Evolutionary conservation across 805 yeast genomes (phyloP), one percentile per base, ranked within the genome.

Genomic region (Spathaspora passalidarum): DNA sequence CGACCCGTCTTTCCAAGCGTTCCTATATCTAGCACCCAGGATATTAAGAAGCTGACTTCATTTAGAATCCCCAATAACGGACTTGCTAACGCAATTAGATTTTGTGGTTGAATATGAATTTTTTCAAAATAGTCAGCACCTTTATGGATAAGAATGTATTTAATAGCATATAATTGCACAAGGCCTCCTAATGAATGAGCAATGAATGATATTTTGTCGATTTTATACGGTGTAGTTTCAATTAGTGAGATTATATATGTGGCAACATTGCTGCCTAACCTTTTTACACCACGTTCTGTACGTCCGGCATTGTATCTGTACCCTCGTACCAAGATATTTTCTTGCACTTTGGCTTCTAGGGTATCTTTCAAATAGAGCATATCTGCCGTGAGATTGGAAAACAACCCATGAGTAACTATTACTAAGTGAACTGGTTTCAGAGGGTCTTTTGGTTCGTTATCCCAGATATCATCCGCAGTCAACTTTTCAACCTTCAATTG

Each of bases 151-250:
- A 72, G 51, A 5, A 72, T 60, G 46, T 65, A 63, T 47, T 66
- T 66, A 38, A 72, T 61, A 3, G 75, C 72, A 46, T 65, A 72
- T 26, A 71, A 53, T 55, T 72, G 78, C 5, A 67, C 69, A 14
- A 66, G 56, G 1, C 78, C 78, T 7, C 78, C 78, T 4, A 72
- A 48, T 0, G 76, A 72, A 50, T 72, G 78, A 17, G 72, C 78
- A 17, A 72, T 60, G 43, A 72, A 72, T 20, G 76, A 70, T 2
- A 72, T 62, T 37, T 60, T 55, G 26, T 53, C 52, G 10, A 71
- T 53, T 5, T 48, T 49, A 17, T 54, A 50, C 5, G 49, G 54
- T 14, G 54, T 48, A 5, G 40, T 46, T 5, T 63, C 63, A 16
- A 72, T 55, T 4, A 62, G 46, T 5, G 53, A 53, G 17, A 64